These are phyloP conservation scores for Phaeolepiota aurea DNA, from an alignment of 768 basidiomycete species.

Conservation along the genomic window DNA sequence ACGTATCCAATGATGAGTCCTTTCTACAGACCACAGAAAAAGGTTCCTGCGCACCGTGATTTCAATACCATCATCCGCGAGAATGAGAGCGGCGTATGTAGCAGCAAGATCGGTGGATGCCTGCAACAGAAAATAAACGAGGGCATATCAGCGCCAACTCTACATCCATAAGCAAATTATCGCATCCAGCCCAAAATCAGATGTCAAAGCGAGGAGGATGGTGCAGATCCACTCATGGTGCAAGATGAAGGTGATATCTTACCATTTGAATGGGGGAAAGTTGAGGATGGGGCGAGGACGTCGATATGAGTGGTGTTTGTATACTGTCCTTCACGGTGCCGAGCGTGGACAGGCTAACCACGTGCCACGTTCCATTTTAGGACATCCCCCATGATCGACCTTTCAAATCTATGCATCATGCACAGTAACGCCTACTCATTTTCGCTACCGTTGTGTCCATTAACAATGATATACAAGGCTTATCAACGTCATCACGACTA, in stretches of 20 bases:
- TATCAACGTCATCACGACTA: too few relatives aligned
- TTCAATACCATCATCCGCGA: slow-evolving; percentile 95
- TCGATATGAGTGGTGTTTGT: too few relatives aligned
- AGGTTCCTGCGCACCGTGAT: slow-evolving; percentile 67
- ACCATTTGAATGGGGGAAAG: neutral
- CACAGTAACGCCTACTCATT: too few relatives aligned
- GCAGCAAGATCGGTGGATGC: slow-evolving; percentile 75
- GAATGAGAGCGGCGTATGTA: slow-evolving; percentile 96
- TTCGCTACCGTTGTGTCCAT: too few relatives aligned
- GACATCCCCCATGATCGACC: too few relatives aligned
- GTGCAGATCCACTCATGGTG: neutral
- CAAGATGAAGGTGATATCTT: neutral
- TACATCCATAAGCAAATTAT: neutral
- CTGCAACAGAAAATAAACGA: slow-evolving; percentile 13
- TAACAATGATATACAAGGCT: too few relatives aligned
- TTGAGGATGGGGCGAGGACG: too few relatives aligned
- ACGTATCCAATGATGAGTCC: slow-evolving; percentile 8
- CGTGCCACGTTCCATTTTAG: too few relatives aligned
- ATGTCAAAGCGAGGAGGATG: neutral
- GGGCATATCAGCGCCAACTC: neutral
- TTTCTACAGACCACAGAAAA: neutral
- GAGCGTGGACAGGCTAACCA: too few relatives aligned
- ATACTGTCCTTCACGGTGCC: too few relatives aligned
- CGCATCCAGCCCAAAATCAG: neutral
- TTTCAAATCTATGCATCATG: too few relatives aligned